Evolutionary conservation across 2,329 filamentous ascomycete species (phyloP).

Genomic region (Albophoma yamanashiensis): DNA sequence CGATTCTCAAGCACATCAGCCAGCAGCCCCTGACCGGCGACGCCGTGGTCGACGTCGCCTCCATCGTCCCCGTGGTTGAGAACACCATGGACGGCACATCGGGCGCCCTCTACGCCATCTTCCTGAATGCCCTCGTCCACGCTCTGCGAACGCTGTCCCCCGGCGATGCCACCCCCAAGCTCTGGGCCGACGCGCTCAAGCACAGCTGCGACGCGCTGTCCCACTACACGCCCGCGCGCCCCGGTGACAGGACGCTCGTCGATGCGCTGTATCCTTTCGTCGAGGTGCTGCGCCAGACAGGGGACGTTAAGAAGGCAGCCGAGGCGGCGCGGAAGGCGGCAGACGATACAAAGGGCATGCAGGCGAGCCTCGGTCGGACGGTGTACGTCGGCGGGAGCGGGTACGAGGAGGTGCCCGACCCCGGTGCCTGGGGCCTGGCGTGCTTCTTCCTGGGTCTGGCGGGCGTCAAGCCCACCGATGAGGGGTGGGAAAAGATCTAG

Average conservation of each 20-base stretch:
- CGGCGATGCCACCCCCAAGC: conserved; percentile 26
- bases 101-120: conserved; percentile 62
- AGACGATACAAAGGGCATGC: conserved; percentile 83
- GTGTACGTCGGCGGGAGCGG: conserved; percentile 34
- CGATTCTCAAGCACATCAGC: conserved; percentile 39
- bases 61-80: conserved; percentile 44
- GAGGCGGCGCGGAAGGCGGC: conserved; percentile 65
- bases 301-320: conserved; percentile 62
- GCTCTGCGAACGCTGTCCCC: conserved; percentile 35
- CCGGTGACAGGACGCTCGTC: conserved; percentile 81
- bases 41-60: conserved; percentile 39
- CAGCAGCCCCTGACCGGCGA: conserved; percentile 37
- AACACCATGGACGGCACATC: conserved; percentile 52
- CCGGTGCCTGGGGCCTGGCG: conserved; percentile 64
- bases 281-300: conserved; percentile 53
- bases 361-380: conserved; percentile 63
- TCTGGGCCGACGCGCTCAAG: conserved; percentile 56
- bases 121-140: conserved; percentile 74
- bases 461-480: conserved; percentile 14
- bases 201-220: conserved; percentile 60
- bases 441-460: conserved; percentile 75
- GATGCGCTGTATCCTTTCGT: conserved; percentile 88
- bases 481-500: neutral
- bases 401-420: conserved; percentile 40
- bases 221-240: conserved; percentile 80